Evolutionary conservation across 352 stramenopile genomes (phyloP), one percentile per base, ranked within the genome.

Genomic region (Pythium sp.): DNA sequence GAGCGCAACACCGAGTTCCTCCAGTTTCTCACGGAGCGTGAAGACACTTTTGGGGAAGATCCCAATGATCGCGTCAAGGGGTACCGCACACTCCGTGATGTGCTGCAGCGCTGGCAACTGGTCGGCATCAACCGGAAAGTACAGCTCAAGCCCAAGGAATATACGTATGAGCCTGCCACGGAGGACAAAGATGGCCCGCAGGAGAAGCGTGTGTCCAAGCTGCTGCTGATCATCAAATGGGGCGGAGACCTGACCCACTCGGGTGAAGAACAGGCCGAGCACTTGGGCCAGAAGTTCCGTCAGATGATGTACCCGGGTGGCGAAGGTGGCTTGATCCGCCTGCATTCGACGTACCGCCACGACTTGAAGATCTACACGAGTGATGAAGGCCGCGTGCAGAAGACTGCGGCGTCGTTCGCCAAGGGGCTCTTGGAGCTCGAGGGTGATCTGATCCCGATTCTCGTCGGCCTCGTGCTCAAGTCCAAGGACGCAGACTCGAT

Each of bases 351-450:
- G 2, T 99, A 98, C 73, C 92, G 98, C 3, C 98, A 99, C 82
- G 98, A 99, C 75, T 79, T 99, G 14, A 99, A 99, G 78, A 99
- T 99, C 64, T 99, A 99, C 78, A 99, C 97, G 4, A 98, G 88
- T 58, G 98, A 99, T 72, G 98, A 99, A 89, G 98, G 98, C 3
- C 86, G 98, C 26, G 98, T 99, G 11, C 99, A 99, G 87, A 99
- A 99, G 73, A 99, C 98, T 11, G 98, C 98, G 0, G 98, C 98
- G 18, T 98, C 97, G 6, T 99, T 99, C 80, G 96, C 98, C 14
- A 99, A 99, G 77, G 89, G 98, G 18, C 77, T 99, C 70, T 75
- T 99, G 36, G 97, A 99, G 76, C 84, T 99, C 4, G 98, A 99
- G 72, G 98, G 98, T 32, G 97, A 99, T 59, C 92, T 99, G 60